Base-by-base conservation (phyloP, 2,329 filamentous ascomycete species). In the Tolypocladium guangdongense region DNA sequence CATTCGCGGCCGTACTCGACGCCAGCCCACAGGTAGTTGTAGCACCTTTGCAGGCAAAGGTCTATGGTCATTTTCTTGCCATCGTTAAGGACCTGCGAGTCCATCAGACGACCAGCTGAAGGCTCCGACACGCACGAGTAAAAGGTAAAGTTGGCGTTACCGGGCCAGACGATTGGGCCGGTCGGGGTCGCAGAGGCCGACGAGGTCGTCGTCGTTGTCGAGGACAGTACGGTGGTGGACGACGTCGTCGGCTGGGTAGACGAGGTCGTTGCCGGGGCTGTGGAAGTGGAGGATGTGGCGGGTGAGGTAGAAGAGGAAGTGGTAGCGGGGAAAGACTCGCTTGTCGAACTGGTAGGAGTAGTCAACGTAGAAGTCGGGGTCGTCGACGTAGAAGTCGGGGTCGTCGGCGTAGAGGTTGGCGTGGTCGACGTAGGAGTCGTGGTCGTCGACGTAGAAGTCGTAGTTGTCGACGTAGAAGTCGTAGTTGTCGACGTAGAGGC, bases 1-100 rank as follows among this genome's bases (percentile, higher is more conserved):
- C 70, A 72, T 24, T 72, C 69, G 2, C 60, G 62, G 7, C 67
- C 67, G 35, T 71, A 71, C 50, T 72, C 68, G 4, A 71, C 62
- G 11, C 69, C 70, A 1, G 65, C 68, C 27, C 63, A 72, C 7
- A 62, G 63, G 52, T 66, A 71, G 22, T 64, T 57, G 38, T 58
- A 62, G 49, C 70, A 72, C 1, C 60, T 60, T 48, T 65, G 60
- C 1, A 70, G 55, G 50, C 70, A 72, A 0, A 55, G 53, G 11
- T 67, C 60, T 14, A 70, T 59, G 0, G 67, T 70, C 68, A 72
- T 71, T 10, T 60, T 55, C 4, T 59, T 58, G 12, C 51, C 58
- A 16, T 65, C 61, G 33, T 66, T 70, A 36, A 66, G 57, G 5
- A 68, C 51, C 39, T 70, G 65, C 0, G 52, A 54, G 1, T 59